Evolutionary conservation across 2,329 filamentous ascomycete species (phyloP), one percentile per base, ranked within the genome.

Genomic region (Tolypocladium paradoxum): DNA sequence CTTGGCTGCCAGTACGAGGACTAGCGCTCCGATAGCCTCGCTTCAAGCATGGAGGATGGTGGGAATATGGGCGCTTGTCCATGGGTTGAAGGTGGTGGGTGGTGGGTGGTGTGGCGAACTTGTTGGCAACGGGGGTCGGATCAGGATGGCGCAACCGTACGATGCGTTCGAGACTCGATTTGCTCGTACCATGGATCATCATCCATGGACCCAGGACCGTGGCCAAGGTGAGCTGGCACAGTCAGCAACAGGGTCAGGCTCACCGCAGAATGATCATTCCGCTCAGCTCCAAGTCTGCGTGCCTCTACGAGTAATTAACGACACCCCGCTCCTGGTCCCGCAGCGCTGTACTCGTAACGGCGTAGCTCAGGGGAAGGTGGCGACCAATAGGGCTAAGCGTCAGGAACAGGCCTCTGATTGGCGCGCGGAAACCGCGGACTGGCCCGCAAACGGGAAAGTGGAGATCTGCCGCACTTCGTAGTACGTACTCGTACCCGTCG

Each of bases 391-490:
- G 63, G 68, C 51, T 61, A 68, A 70, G 70, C 63, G 62, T 57
- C 69, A 73, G 68, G 69, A 56, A 72, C 70, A 64, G 57, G 35
- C 20, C 34, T 59, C n/a, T 64, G 56, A 73, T 74, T 74, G 71
- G 72, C 47, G 45, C 64, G 65, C 69, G 65, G 66, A 68, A 65
- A 53, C 34, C 11, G 20, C 18, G 24, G 20, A 24, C 49, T 57
- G 56, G 48, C 53, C 60, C 43, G 51, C 48, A 36, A 24, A 45
- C 20, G 50, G 47, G 34, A 36, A 43, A n/a, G n/a, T n/a, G n/a
- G n/a, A n/a, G n/a, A n/a, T n/a, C n/a, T n/a, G n/a, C n/a, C n/a
- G n/a, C n/a, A n/a, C n/a, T n/a, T n/a, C n/a, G n/a, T n/a, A n/a
- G n/a, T n/a, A n/a, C n/a, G n/a, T n/a, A n/a, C n/a, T n/a, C n/a